Base-by-base conservation (phyloP, 129 eudicot species). In the Apium graveolens region DNA sequence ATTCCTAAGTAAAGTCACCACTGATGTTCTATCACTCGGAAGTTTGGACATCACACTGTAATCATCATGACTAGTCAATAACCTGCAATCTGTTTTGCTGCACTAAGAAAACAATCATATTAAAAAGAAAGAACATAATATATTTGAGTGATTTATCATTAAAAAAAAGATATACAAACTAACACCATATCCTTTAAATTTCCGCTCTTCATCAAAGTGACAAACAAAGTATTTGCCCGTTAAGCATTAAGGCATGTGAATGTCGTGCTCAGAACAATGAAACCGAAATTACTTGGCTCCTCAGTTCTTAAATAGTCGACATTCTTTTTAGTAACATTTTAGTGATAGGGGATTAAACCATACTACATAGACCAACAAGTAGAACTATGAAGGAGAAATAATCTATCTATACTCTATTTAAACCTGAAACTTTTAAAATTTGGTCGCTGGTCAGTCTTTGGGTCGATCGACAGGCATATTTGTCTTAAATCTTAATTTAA, bases 61-160 rank as follows among this genome's bases (percentile, higher is more conserved):
- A 85, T 96, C 99, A 81, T 96, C 99, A 89, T 96, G 99, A 82
- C 97, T 90, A 39, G 89, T 90, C 80, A 92, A 86, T 80, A 96
- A 74, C 77, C 89, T 85, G 84, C 99, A 96, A 57, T 89, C 81
- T 71, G 84, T 49, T 87, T 92, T 92, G 39, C 99, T 96, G 91
- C 92, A 88, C 45, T 38, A 74, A 14, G 38, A 44, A 74, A 72
- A 72, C 27, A 39, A n/a, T 41, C 20, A 72, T n/a, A 42, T 72
- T 42, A n/a, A n/a, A 72, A 41, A 41, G 35, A 42, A 71, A 24
- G n/a, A 60, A n/a, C 68, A 57, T 57, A n/a, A 24, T 29, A 24
- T 57, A 57, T 57, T 9, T 57, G 31, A 57, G 31, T 24, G 14
- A 57, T 20, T 51, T 51, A 21, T 6, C 62, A 51, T 21, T 1